Evolutionary conservation across 768 basidiomycete genomes (phyloP), one percentile per base, ranked within the genome.

Genomic region (Amanita molliuscula): DNA sequence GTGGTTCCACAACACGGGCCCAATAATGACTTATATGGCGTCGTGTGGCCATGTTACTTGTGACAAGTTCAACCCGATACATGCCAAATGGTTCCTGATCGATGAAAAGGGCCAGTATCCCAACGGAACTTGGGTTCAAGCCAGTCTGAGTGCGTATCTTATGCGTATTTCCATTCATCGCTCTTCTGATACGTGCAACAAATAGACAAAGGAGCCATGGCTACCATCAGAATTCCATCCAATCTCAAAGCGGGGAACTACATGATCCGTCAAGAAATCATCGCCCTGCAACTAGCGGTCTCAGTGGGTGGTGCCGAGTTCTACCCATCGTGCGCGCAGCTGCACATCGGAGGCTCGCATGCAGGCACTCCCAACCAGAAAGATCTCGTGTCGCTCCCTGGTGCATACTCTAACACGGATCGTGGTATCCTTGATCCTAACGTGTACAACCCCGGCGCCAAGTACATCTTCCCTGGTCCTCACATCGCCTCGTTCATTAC

Each of bases 251-350:
- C 82, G n/a, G 2, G 87, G 3, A 77, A 82, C 56, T 89, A 89
- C 62, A 69, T 89, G 53, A 62, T 88, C 59, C 83, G 87, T 1
- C 81, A 87, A 61, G 87, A 89, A 61, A 82, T 89, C 63, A 81
- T 89, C 61, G 81, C 82, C 8, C 76, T 89, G 13, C 88, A 89
- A 58, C 72, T 81, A 38, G 86, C 75, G 6, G n/a, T n/a, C n/a
- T n/a, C n/a, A n/a, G n/a, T n/a, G n/a, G n/a, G n/a, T n/a, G n/a
- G n/a, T n/a, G n/a, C n/a, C n/a, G n/a, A n/a, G n/a, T n/a, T n/a
- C n/a, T n/a, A n/a, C n/a, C n/a, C n/a, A n/a, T n/a, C n/a, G 69
- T 91, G 88, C 62, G 69, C 75, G 2, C 75, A 81, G 63, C 60
- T 84, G 53, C 65, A 60, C 33, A 61, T 89, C 33, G 65, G 71